Evolutionary conservation across 768 basidiomycete genomes (phyloP), one percentile per base, ranked within the genome.

Genomic region (Russula abietina): DNA sequence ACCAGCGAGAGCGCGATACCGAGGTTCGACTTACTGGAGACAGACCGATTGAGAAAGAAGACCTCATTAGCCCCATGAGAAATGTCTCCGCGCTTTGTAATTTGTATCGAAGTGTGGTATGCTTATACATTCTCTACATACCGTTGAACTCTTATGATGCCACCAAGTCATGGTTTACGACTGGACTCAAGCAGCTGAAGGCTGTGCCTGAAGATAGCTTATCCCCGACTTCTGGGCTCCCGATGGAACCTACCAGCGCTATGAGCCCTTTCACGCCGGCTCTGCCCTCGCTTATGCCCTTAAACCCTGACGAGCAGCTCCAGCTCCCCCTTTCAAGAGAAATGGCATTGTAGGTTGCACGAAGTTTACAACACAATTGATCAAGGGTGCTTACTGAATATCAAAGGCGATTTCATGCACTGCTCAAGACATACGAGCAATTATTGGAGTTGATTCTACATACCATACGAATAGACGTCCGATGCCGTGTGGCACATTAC

Each of bases 351-450:
- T 95, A 68, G 68, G 92, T 75, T 73, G 90, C 36, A 87, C 86
- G 2, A n/a, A 39, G 9, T 50, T 5, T 22, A 45, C 3, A 77
- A 76, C 45, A 89, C 45, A 89, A 89, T 64, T 91, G 90, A 88
- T 77, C 83, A 71, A 88, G 89, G 89, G 19, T 54, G 48, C 59
- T 57, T 52, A 63, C 19, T n/a, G 49, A 41, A 62, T 30, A 26
- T 48, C 65, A 4, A 67, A 96, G 96, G 64, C 93, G 93, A 33
- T 97, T 93, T 75, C 88, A 95, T 71, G 91, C 93, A 0, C 78
- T 98, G 50, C 77, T 95, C 46, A 86, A 88, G 75, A 96, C 94
- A 2, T 98, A 93, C 69, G 87, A 89, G 43, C 93, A 96, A 68
- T 80, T 98, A 8, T 87, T 91, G 10, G 86, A 89, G 69, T 81